phyloP scores from a whole-genome alignment of 2,329 filamentous ascomycete genomes.

The Blastomyces emzantsi region DNA sequence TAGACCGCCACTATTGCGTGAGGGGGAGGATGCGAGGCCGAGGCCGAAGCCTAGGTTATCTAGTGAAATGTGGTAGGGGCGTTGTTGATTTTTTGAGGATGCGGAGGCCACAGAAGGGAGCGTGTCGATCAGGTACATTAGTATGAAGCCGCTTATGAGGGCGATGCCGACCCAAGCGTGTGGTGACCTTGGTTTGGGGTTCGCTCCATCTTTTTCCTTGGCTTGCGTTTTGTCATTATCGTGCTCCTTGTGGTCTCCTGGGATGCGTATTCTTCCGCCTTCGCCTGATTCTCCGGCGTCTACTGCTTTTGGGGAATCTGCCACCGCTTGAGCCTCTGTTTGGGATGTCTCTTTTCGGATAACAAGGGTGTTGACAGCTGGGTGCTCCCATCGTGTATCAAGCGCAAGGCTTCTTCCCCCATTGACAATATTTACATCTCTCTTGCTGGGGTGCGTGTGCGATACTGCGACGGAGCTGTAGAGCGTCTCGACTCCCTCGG shows the following conservation, averaged over 20 bases:
- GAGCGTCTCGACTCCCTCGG: slow-evolving; percentile 87
- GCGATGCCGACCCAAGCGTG: slow-evolving; percentile 80
- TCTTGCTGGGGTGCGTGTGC: slow-evolving; percentile 25
- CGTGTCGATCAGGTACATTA: slow-evolving; percentile 95
- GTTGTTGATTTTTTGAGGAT: slow-evolving; percentile 53
- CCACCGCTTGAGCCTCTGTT: not conserved
- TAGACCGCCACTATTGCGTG: slow-evolving; percentile 27
- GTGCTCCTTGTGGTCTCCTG: not conserved
- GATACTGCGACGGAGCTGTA: slow-evolving; percentile 47
- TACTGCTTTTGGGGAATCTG: not conserved
- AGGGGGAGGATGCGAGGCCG: slow-evolving; percentile 36
- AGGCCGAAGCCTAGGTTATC: slow-evolving; percentile 61
- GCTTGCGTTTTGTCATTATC: slow-evolving; percentile 20
- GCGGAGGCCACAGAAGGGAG: slow-evolving; percentile 65
- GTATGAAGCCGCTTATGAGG: slow-evolving; percentile 76
- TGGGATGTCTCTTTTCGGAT: slow-evolving; percentile 11
- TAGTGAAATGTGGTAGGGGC: slow-evolving; percentile 77
- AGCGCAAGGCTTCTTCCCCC: slow-evolving; percentile 21
- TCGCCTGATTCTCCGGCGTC: slow-evolving; percentile 2
- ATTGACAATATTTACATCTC: slow-evolving; percentile 11
- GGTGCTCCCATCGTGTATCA: slow-evolving; percentile 12
- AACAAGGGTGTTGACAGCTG: not conserved
- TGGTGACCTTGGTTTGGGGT: slow-evolving; percentile 43
- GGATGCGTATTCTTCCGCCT: not conserved
- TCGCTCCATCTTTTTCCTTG: slow-evolving; percentile 33